A percentile compares a stretch with the other conserved stretches of the same genome.
These are phyloP conservation scores for Boletus reticulatus DNA, from an alignment of 768 basidiomycete species.

Conservation along the genomic window DNA sequence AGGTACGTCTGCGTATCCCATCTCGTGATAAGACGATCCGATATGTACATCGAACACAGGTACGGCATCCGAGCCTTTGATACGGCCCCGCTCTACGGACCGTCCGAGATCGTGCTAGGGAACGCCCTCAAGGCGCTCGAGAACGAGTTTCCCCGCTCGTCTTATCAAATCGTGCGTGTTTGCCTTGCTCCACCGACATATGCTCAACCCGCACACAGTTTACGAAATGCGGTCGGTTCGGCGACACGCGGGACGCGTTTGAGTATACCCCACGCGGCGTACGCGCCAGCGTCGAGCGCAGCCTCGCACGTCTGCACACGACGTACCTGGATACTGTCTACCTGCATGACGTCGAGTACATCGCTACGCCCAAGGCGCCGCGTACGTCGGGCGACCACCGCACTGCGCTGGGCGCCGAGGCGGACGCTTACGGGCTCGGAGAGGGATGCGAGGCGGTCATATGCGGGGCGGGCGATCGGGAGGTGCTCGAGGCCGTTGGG, in stretches of 20 bases:
- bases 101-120: slow-evolving; percentile 76
- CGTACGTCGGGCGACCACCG: slow-evolving; percentile 54
- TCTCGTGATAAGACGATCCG: not conserved
- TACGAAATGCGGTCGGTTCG: slow-evolving; percentile 86
- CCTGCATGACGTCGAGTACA: slow-evolving; percentile 83
- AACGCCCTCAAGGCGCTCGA: slow-evolving; percentile 57
- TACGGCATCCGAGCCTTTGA: slow-evolving; percentile 84
- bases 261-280: slow-evolving; percentile 73
- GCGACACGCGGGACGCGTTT: slow-evolving; percentile 47
- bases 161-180: slow-evolving; percentile 63
- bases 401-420: slow-evolving; percentile 51
- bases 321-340: slow-evolving; percentile 79
- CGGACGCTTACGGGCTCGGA: slow-evolving; percentile 62
- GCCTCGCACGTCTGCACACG: slow-evolving; percentile 68
- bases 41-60: slow-evolving; percentile 33
- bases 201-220: slow-evolving; percentile 43
- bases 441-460: slow-evolving; percentile 55
- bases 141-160: slow-evolving; percentile 71
- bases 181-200: too few species aligned
- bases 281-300: slow-evolving; percentile 62
- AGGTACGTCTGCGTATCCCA: slow-evolving; percentile 43
- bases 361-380: slow-evolving; percentile 52
- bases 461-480: slow-evolving; percentile 68
- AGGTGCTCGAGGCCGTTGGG: slow-evolving; percentile 62
- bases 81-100: slow-evolving; percentile 78